Base-by-base conservation (phyloP, 2,329 filamentous ascomycete genomes). In the Fusarium papillatum region DNA sequence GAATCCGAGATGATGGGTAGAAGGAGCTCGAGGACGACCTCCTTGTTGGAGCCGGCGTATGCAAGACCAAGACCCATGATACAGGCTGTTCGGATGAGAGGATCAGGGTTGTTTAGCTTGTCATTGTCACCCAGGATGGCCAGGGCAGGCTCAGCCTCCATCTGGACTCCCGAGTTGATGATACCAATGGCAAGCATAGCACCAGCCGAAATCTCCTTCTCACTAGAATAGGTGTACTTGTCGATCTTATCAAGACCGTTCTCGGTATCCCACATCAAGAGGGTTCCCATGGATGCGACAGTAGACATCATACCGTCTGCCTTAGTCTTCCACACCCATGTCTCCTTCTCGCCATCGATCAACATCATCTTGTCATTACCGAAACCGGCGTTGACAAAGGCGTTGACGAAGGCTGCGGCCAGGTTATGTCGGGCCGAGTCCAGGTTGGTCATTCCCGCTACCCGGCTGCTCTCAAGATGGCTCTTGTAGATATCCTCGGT, bases 401-500 rank as follows among this genome's bases (percentile, higher is more conserved):
- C 95, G 81, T 99, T 99, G 76, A 99, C 97, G 78, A 99, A 98
- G 6, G 94, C 95, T 66, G 96, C 97, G 6, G 97, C 96, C 72
- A 99, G 90, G 81, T 99, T 99, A 87, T 99, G 96, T 79, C 95
- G 91, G 36, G 96, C 96, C 13, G 97, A 99, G 83, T 99, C 97
- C 59, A 97, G 92, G 82, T 98, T 98, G 14, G 96, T 98, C 86
- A 98, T 91, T 41, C 95, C 96, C 29, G 95, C 95, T 65, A 97
- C 97, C 73, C 97, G 92, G 80, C 93, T 98, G 86, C 95, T 98
- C 86, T 99, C 97, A 7, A 99, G 90, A 85, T 99, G 97, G 82
- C 95, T 98, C 88, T 99, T 99, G 90, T 99, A 99, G 80, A 99
- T 99, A 81, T 99, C 97, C 83, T 99, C 97, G 0, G 96, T 97